Evolutionary conservation across 441 rosid genomes (phyloP).

Genomic region (Gossypium aridum): DNA sequence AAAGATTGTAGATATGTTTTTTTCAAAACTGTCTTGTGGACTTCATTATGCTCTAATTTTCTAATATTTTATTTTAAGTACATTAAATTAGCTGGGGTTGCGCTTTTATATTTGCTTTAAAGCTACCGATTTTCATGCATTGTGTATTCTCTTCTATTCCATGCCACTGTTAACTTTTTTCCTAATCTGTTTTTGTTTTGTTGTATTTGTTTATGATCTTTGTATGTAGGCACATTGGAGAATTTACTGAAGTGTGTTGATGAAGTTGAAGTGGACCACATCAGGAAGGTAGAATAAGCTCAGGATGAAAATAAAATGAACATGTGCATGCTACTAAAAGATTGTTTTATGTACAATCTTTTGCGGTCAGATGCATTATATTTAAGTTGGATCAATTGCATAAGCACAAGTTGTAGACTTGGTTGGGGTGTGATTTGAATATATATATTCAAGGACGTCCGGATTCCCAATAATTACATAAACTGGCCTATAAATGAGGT

Average conservation of each 20-base stretch:
- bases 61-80: neutral
- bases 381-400: neutral
- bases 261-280: conserved; percentile 49
- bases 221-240: conserved; percentile 49
- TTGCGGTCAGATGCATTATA: neutral
- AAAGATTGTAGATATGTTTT: neutral
- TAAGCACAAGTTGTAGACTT: neutral
- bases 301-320: neutral
- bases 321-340: conserved; percentile 8
- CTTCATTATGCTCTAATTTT: neutral
- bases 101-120: neutral
- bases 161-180: neutral
- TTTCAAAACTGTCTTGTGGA: neutral
- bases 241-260: conserved; percentile 53
- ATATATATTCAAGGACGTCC: neutral
- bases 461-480: neutral
- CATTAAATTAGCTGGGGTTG: neutral
- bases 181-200: neutral
- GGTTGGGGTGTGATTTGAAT: neutral
- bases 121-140: neutral
- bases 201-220: conserved; percentile 13
- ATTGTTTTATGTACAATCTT: neutral
- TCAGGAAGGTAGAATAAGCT: conserved; percentile 38
- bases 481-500: conserved; percentile 1
- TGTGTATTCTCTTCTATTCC: neutral